A percentile compares a stretch with the other conserved stretches of the same genome.
Conservation (phyloP, 257 asterid species). For the Capsicum rhomboideum region DNA sequence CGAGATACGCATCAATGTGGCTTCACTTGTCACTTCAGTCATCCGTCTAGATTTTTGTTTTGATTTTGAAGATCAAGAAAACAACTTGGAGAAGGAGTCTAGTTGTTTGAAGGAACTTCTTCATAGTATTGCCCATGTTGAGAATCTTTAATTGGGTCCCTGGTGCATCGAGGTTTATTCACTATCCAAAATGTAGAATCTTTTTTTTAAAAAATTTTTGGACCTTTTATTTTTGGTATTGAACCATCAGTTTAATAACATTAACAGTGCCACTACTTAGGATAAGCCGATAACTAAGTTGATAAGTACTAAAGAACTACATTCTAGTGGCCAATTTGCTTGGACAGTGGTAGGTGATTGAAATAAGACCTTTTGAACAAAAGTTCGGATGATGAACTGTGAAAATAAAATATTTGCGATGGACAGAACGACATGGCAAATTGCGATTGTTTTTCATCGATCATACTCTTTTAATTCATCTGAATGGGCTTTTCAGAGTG, state of each 20-base stretch:
- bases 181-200: no score
- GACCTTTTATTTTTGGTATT: background rate
- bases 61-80: background rate
- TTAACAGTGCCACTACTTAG: background rate
- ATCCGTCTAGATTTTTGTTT: background rate
- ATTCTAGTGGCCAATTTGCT: background rate
- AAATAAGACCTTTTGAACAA: background rate
- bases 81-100: background rate
- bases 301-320: background rate
- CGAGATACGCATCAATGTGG: background rate
- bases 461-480: background rate
- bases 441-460: background rate
- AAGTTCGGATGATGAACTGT: background rate
- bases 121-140: background rate
- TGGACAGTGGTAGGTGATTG: background rate
- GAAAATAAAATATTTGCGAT: background rate
- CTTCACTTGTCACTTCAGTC: background rate
- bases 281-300: background rate
- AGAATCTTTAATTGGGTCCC: background rate
- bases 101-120: background rate
- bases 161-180: background rate
- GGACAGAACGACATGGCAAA: background rate
- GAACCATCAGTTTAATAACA: background rate
- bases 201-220: no score
- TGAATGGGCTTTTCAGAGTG: background rate